phyloP scores from a whole-genome alignment of 495 filamentous ascomycete genomes.

The Tuber magnatum region DNA sequence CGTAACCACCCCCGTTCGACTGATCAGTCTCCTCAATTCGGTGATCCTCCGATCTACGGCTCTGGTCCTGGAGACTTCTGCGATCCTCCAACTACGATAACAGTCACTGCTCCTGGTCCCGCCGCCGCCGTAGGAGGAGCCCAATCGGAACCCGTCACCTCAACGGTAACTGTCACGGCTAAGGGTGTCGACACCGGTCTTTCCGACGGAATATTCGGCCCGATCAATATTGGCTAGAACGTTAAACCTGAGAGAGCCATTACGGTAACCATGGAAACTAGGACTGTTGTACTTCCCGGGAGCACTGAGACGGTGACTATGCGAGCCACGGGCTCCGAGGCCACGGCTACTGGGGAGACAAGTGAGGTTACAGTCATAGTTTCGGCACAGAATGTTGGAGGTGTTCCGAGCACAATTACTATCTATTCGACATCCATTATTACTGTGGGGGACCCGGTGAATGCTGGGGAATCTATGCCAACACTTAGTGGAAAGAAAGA shows the following conservation, averaged over 20 bases:
- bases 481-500: neutral
- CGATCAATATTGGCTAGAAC: neutral
- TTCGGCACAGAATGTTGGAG: neutral
- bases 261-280: neutral
- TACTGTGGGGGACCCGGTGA: neutral
- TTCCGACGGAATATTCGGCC: neutral
- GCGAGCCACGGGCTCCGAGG: neutral
- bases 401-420: neutral
- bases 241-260: neutral
- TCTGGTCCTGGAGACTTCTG: neutral
- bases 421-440: neutral
- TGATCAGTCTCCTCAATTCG: neutral
- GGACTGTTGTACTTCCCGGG: neutral
- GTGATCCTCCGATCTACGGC: neutral
- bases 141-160: neutral
- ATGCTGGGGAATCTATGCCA: neutral
- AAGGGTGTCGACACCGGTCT: neutral
- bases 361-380: neutral
- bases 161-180: neutral
- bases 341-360: neutral
- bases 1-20: neutral
- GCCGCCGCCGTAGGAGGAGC: neutral
- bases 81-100: slow-evolving; percentile 1
- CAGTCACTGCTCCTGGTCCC: neutral
- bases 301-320: neutral